phyloP scores from a whole-genome alignment of 345 rosid species.

The Ailanthus altissimus region DNA sequence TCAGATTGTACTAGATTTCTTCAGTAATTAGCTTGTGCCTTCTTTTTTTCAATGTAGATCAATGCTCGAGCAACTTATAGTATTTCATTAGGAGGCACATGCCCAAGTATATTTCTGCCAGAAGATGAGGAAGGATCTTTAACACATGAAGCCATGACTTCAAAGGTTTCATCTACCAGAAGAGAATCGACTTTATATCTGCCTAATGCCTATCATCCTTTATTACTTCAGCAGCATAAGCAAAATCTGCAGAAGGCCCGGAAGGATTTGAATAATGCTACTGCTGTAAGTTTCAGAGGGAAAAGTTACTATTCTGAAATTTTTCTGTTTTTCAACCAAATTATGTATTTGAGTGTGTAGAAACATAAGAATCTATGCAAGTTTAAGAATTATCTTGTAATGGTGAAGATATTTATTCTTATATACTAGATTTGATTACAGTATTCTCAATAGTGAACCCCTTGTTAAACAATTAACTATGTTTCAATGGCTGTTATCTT shows the following conservation, averaged over 20 bases:
- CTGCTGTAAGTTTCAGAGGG: constrained; percentile 48
- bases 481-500: neutral
- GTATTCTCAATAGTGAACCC: no score
- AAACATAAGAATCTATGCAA: constrained; percentile 9
- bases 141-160: constrained; percentile 33
- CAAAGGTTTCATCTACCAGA: constrained; percentile 35
- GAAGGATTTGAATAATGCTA: constrained; percentile 50
- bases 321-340: neutral
- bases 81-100: constrained; percentile 71
- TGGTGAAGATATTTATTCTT: constrained; percentile 7
- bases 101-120: constrained; percentile 64
- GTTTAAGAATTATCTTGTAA: neutral
- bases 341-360: neutral
- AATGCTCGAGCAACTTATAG: constrained; percentile 87
- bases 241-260: constrained; percentile 49
- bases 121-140: constrained; percentile 40
- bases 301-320: neutral
- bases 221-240: constrained; percentile 79
- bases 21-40: constrained; percentile 12
- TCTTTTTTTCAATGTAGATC: constrained; percentile 50
- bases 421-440: neutral
- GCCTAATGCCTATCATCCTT: constrained; percentile 84
- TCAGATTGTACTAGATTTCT: constrained; percentile 3
- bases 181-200: constrained; percentile 74
- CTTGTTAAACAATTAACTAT: neutral